Base-by-base conservation (phyloP, 2,329 filamentous ascomycete species). In the Pseudodiploospora longispora region DNA sequence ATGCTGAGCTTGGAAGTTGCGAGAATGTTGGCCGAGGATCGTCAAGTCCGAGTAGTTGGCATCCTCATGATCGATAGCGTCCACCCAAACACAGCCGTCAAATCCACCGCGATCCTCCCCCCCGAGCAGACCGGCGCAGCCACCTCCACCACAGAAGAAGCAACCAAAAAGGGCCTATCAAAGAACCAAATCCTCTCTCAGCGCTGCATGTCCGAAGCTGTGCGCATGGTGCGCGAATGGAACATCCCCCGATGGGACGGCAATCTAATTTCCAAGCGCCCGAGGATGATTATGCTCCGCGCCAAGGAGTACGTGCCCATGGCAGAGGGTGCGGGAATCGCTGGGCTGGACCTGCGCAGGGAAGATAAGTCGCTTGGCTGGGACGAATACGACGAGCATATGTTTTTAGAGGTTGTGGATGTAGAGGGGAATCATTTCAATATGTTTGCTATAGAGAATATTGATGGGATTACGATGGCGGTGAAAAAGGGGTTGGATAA, bases 61-160 rank as follows among this genome's bases (percentile, higher is more conserved):
- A 67, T 79, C 38, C 54, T 78, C 46, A 69, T 77, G 62, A 59
- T 79, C 12, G 76, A 80, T 53, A 74, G 67, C 38, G 58, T 74
- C 9, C 76, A 58, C 40, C 63, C 67, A 5, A 51, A 51, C 41
- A 30, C 47, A 7, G 30, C 56, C 5, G 35, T 7, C 12, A 27
- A 9, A 9, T 9, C 8, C 32, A 34, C 32, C 12, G 9, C 32
- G 9, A 34, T 34, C 12, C 19, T 19, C 19, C 19, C 19, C 19
- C 19, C 19, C 19, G 19, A 19, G 19, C 19, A 19, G 19, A 19
- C 19, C 19, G 19, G 19, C 19, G 19, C 19, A 19, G 19, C 19
- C 19, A 9, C 32, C 12, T 9, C 8, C 12, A 12, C 12, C 8
- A 9, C 32, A 9, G 32, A 34, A 12, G 32, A 34, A 12, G 19